A percentile compares a stretch with the other conserved stretches of the same genome.
Evolutionary conservation across 2,329 filamentous ascomycete species (phyloP).

Genomic region (Cladosporium sp.): DNA sequence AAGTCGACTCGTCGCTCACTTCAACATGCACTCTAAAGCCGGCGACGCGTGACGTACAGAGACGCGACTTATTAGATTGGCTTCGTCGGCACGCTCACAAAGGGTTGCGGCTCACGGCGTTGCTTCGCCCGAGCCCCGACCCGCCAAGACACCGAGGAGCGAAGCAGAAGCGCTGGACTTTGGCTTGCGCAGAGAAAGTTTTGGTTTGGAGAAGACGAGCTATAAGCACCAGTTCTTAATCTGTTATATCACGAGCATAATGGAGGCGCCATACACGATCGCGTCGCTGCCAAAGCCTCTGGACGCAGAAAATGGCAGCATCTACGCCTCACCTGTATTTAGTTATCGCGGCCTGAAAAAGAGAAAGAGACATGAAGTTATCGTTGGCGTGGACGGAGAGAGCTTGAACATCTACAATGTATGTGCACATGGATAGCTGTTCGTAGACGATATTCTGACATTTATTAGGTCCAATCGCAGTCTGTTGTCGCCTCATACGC

Average conservation of each 20-base stretch:
- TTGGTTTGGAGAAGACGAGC: slow-evolving; percentile 5
- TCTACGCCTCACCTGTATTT: slow-evolving; percentile 46
- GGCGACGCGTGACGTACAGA: neutral
- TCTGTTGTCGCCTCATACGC: slow-evolving; percentile 59
- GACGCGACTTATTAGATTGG: neutral
- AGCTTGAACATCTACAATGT: slow-evolving; percentile 61
- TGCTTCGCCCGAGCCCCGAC: neutral
- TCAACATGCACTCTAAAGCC: neutral
- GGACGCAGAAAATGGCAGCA: slow-evolving; percentile 36
- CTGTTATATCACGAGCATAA: neutral
- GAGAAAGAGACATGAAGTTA: slow-evolving; percentile 60
- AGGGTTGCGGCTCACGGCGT: neutral
- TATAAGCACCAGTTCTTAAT: neutral
- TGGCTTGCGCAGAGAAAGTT: slow-evolving; percentile 3
- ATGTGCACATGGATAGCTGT: slow-evolving; percentile 17
- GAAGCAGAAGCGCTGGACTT: neutral
- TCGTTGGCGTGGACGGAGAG: slow-evolving; percentile 57
- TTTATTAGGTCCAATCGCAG: slow-evolving; percentile 54
- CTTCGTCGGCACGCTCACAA: too few relatives aligned
- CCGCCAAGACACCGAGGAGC: neutral
- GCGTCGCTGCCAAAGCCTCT: slow-evolving; percentile 43
- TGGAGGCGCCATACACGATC: slow-evolving; percentile 38
- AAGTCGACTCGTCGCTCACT: neutral
- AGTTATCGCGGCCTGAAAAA: slow-evolving; percentile 54
- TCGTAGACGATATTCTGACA: slow-evolving; percentile 14